A percentile compares a stretch with the other conserved stretches of the same genome.
These are phyloP conservation scores for Balamuthia mandrillaris DNA, from an alignment of 208 protist genomes.

Conservation along the genomic window DNA sequence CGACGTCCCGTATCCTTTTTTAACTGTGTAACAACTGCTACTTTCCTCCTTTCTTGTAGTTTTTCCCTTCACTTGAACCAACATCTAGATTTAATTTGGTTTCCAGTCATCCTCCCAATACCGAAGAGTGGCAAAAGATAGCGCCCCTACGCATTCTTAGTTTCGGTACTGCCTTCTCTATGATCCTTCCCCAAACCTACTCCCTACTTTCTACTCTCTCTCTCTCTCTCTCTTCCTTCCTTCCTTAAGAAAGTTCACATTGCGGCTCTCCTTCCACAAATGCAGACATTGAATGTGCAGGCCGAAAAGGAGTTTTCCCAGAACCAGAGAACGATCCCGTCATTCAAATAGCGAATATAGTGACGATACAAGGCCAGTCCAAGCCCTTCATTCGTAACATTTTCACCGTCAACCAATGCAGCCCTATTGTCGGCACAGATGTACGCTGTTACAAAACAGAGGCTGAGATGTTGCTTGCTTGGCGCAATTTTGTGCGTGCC, in stretches of 20 bases:
- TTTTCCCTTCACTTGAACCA: neutral
- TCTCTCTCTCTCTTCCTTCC: neutral
- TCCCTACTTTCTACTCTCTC: neutral
- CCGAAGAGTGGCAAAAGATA: slow-evolving; percentile 90
- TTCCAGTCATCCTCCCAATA: slow-evolving; percentile 45
- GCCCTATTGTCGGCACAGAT: slow-evolving; percentile 89
- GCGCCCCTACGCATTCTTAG: slow-evolving; percentile 97
- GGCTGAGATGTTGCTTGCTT: slow-evolving; percentile 62
- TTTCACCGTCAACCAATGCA: slow-evolving; percentile 92
- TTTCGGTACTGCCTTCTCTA: slow-evolving; percentile 79
- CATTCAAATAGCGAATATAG: slow-evolving; percentile 98
- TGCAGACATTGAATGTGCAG: slow-evolving; percentile 96
- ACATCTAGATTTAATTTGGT: slow-evolving; percentile 5
- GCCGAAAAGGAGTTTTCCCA: slow-evolving; percentile 95
- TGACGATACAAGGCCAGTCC: slow-evolving; percentile 76
- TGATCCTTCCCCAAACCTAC: neutral
- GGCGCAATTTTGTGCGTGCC: slow-evolving; percentile 74
- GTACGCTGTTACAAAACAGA: slow-evolving; percentile 70
- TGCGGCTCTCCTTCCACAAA: neutral
- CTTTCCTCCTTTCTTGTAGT: neutral
- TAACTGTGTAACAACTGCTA: neutral
- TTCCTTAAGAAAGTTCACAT: neutral
- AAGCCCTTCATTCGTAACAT: slow-evolving; percentile 72
- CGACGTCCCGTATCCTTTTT: slow-evolving; percentile 68
- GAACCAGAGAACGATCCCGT: slow-evolving; percentile 97